These are phyloP conservation scores for Fusarium sp. DNA, from an alignment of 2,329 filamentous ascomycete genomes.

Conservation along the genomic window DNA sequence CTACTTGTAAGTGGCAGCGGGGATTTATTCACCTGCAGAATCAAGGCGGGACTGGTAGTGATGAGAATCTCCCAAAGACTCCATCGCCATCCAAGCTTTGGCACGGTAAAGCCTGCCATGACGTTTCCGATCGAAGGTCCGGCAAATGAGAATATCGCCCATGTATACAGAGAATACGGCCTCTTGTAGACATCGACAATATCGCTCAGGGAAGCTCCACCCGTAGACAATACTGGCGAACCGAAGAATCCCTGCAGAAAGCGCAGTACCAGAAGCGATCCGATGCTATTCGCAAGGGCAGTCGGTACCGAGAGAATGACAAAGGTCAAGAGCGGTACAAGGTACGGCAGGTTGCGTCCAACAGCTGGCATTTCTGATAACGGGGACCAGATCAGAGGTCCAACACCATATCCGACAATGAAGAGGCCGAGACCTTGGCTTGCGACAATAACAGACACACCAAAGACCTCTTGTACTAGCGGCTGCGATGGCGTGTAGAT, in stretches of 20 bases:
- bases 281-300: neutral
- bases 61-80: neutral
- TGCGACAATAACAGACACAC: neutral
- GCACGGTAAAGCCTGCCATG: neutral
- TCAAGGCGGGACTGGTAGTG: neutral
- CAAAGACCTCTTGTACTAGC: neutral
- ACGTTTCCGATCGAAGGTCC: neutral
- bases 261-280: neutral
- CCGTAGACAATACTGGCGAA: neutral
- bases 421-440: neutral
- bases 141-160: neutral
- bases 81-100: neutral
- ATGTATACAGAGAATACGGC: neutral
- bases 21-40: too few relatives aligned
- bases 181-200: neutral
- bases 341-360: neutral
- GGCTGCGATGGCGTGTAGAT: neutral
- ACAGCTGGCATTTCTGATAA: neutral
- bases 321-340: neutral
- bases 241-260: neutral
- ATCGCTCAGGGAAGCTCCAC: neutral
- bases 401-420: neutral
- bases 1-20: too few relatives aligned
- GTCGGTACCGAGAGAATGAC: neutral
- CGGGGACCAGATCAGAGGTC: neutral